Base-by-base conservation (phyloP, 257 asterid genomes). In the Henckelia pumila region DNA sequence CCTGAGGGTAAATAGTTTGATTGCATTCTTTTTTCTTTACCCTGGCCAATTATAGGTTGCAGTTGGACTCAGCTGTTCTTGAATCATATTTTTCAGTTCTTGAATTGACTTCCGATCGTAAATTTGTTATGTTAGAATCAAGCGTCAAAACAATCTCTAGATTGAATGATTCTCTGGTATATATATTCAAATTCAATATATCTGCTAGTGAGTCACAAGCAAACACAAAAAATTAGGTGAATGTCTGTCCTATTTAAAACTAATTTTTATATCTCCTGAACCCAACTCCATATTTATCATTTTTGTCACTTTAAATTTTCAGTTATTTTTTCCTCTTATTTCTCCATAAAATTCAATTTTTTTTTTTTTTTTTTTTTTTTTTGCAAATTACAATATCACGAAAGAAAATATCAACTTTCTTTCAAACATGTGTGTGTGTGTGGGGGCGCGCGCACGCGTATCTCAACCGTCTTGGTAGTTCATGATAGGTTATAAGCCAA, bases 1-100 rank as follows among this genome's bases (percentile, higher is more conserved):
- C 81, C 97, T 35, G 94, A 85, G 52, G 97, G 98, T 93, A 85
- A 78, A 58, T 56, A 57, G 20, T 56, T 33, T 29, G 19, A 69
- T 52, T 61, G 23, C 7, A 30, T 22, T 68, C 52, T 32, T 55
- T 59, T 10, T 33, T 24, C 66, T 61, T 30, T 11, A 28, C 69
- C 14, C 32, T 61, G 64, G 24, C 1, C 40, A 29, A 23, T 7
- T 56, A 61, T 60, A 50, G 59, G 1, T 60, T 29, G 66, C 19
- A 29, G 64, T 33, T 24, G 56, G 28, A 16, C 32, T 22, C 67
- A 58, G 24, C 63, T 63, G 70, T 26, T 33, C 67, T 17, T 55
- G 29, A 10, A 40, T 13, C 49, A 20, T 24, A 19, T 55, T 40
- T 71, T 67, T 64, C 55, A 28, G 23, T 35, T 33, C 19, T 63